Base-by-base conservation (phyloP, 257 asterid genomes). In the Nicotiana sylvestris region DNA sequence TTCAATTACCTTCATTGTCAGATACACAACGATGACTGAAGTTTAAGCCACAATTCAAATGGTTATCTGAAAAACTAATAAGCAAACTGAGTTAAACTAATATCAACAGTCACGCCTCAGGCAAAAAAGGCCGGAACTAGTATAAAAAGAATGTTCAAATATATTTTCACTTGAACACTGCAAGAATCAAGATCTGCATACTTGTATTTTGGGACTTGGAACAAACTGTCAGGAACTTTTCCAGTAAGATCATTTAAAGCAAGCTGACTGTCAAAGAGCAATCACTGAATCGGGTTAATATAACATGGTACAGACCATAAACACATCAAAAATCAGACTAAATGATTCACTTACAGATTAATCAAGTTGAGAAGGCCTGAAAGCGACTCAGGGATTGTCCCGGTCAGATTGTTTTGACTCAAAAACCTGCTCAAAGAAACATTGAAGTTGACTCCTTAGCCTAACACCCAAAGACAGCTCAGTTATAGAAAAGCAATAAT, bases 61-160 rank as follows among this genome's bases (percentile, higher is more conserved):
- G 91, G 91, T 96, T 96, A 81, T 97, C 98, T 81, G 99, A 85
- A 89, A 96, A 96, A 90, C 99, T 94, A 91, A 88, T 78, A 82
- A 46, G 80, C 46, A 87, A 83, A 77, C 78, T 69, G 81, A 85
- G 85, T 87, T 87, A 83, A 83, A 84, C 82, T 32, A 6, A 86
- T 32, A 16, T 76, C 60, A 81, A 64, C 80, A 57, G 10, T 33
- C 2, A 18, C 6, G 62, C 35, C 51, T 11, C 83, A 46, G 1
- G 49, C 30, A 6, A 49, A 39, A 53, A 37, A 65, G 17, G 78
- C 78, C 16, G 30, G 46, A 15, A 27, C 49, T 70, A 81, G 30
- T n/a, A 25, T 51, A 27, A 81, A 30, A 30, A 65, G n/a, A 5
- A 43, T 32, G 72, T 81, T 27, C 46, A 39, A 49, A 30, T 64